Base-by-base conservation (phyloP, 768 basidiomycete genomes). In the Pleurotus platypus region DNA sequence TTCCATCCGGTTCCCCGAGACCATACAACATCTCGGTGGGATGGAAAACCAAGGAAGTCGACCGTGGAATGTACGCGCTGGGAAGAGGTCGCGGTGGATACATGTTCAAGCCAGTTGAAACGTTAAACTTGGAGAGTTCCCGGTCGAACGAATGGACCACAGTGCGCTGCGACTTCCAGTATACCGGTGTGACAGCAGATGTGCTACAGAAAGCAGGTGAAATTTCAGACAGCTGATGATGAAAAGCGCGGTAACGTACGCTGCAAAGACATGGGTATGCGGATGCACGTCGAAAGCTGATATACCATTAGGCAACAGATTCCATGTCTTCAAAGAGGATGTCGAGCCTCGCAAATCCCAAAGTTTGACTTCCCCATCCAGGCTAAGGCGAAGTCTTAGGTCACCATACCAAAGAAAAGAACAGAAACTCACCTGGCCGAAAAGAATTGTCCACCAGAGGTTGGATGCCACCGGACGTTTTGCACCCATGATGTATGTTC, bases 401-500 rank as follows among this genome's bases (percentile, higher is more conserved):
- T 45, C 22, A 37, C 18, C 3, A 39, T 35, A 20, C 39, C 38
- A 24, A 20, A 11, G 46, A 42, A 38, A 9, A 38, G 24, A 53
- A 24, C 4, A 16, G 7, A n/a, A 15, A 13, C 83, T 40, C 62
- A 96, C 95, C 91, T 89, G 16, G 90, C 94, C 11, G 94, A 92
- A 7, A 98, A 69, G 64, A 97, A 81, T 61, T 94, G 90, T 4
- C 79, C 78, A 24, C 77, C 72, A 16, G 81, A 72, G 4, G 78
- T 83, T 1, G 90, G 84, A 70, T 96, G 90, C 79, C 92, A 89
- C 59, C 86, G 84, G 27, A 92, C 92, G 62, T 89, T 94, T 68
- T 93, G 92, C 5, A 98, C 84, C 94, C 94, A 98, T 8, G 90
- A 83, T 7, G 78, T 71, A 69, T 96, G 95, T 27, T 85, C 83